A percentile compares a stretch with the other conserved stretches of the same genome.
phyloP scores from a whole-genome alignment of 345 rosid species.

The Clarkia xantiana region DNA sequence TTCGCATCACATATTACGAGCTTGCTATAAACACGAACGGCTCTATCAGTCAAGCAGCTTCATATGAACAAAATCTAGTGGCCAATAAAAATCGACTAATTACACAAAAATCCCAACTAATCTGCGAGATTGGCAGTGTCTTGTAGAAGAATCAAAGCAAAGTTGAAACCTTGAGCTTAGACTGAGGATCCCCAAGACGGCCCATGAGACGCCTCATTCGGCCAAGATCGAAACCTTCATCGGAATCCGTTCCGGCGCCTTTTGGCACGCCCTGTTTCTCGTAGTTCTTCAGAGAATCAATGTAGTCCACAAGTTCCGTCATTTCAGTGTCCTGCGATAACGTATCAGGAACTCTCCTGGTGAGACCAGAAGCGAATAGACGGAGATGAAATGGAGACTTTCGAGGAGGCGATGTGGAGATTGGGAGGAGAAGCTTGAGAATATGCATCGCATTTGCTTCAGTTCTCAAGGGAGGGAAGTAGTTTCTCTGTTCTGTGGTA shows the following conservation, averaged over 20 bases:
- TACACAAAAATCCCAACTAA: too few relatives aligned
- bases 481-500: too few relatives aligned
- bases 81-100: too few relatives aligned
- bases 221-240: slow-evolving; percentile 70
- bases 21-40: too few relatives aligned
- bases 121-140: not conserved
- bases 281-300: slow-evolving; percentile 73
- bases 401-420: not conserved
- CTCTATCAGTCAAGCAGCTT: too few relatives aligned
- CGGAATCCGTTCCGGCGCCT: slow-evolving; percentile 80
- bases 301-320: slow-evolving; percentile 38
- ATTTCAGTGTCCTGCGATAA: slow-evolving; percentile 33
- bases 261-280: slow-evolving; percentile 76
- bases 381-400: not conserved
- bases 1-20: too few relatives aligned
- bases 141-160: not conserved
- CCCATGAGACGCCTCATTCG: slow-evolving; percentile 67
- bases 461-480: not conserved
- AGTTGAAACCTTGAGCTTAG: slow-evolving; percentile 47
- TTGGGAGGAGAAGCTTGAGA: not conserved
- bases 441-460: not conserved
- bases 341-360: not conserved
- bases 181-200: slow-evolving; percentile 65
- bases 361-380: not conserved
- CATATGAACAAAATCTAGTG: too few relatives aligned